Conservation (phyloP, 1,284 basidiomycete species). For the Fomitopsis palustris region DNA sequence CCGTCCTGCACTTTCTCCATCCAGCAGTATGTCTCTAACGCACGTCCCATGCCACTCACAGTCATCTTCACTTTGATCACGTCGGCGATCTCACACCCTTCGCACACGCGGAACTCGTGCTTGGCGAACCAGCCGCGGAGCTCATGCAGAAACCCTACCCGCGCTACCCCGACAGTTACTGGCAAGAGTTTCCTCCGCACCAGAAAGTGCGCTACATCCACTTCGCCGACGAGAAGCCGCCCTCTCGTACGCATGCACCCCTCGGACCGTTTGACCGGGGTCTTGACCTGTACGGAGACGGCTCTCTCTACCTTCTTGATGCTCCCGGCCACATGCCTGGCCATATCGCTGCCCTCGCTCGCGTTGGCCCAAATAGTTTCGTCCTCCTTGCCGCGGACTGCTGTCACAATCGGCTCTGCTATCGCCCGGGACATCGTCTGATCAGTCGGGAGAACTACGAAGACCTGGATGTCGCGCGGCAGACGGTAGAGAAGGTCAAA, state of each 20-base stretch:
- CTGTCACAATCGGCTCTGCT: constrained; percentile 8
- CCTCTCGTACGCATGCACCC: constrained; percentile 9
- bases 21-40: neutral
- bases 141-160: constrained; percentile 22
- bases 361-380: constrained; percentile 11
- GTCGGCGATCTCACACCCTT: constrained; percentile 29
- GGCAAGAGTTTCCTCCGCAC: constrained; percentile 22
- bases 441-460: constrained; percentile 18
- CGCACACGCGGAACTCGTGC: constrained; percentile 22
- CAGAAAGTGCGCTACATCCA: constrained; percentile 7
- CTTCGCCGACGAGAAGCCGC: constrained; percentile 10
- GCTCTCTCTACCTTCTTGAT: constrained; percentile 28
- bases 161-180: constrained; percentile 15
- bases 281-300: constrained; percentile 31
- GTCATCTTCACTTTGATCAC: constrained; percentile 34
- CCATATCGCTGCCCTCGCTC: constrained; percentile 28
- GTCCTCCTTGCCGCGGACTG: constrained; percentile 8
- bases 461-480: constrained; percentile 11
- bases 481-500: constrained; percentile 13
- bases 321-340: constrained; percentile 30
- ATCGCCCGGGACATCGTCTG: constrained; percentile 37
- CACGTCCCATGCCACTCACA: neutral
- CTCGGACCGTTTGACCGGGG: constrained; percentile 27
- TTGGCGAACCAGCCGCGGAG: constrained; percentile 19
- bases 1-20: neutral